Percentiles rank a stretch among this genome's conserved stretches.
Conservation (phyloP, 345 rosid genomes). For the Lumnitzera racemosa region DNA sequence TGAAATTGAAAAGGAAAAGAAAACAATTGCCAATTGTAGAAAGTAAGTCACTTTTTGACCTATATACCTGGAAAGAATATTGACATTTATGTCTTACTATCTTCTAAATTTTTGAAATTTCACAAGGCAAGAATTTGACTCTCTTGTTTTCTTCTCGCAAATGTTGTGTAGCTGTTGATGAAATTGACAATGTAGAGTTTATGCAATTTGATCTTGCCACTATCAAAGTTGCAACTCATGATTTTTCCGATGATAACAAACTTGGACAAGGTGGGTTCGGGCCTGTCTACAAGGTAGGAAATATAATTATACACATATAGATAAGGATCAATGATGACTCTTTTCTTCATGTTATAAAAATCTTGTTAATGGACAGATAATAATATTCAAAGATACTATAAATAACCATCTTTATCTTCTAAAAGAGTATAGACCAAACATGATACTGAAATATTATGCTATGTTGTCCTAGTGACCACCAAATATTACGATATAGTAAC, state of each 20-base stretch:
- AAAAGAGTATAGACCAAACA: too few relatives aligned
- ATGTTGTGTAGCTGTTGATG: constrained; percentile 5
- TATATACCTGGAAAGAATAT: too few relatives aligned
- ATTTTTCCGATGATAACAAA: constrained; percentile 16
- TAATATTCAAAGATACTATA: constrained; percentile 30
- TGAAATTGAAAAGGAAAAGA: neutral
- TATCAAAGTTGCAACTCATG: constrained; percentile 18
- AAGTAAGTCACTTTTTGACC: constrained; percentile 5
- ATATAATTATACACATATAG: neutral
- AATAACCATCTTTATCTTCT: too few relatives aligned
- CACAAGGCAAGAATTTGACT: neutral
- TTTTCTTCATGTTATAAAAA: constrained; percentile 5
- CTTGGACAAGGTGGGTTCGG: constrained; percentile 35
- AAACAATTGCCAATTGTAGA: neutral
- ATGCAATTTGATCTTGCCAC: constrained; percentile 20
- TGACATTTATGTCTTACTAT: neutral
- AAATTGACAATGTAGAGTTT: constrained; percentile 12
- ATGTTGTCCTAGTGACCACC: neutral
- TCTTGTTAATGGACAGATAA: constrained; percentile 6
- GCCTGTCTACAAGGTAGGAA: constrained; percentile 24
- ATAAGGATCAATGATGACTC: neutral
- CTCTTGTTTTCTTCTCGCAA: neutral
- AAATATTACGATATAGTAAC: too few relatives aligned
- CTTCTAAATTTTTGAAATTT: neutral
- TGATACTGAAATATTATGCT: neutral